These are phyloP conservation scores for Rhodocollybia butyracea DNA, from an alignment of 768 basidiomycete genomes.

Conservation along the genomic window DNA sequence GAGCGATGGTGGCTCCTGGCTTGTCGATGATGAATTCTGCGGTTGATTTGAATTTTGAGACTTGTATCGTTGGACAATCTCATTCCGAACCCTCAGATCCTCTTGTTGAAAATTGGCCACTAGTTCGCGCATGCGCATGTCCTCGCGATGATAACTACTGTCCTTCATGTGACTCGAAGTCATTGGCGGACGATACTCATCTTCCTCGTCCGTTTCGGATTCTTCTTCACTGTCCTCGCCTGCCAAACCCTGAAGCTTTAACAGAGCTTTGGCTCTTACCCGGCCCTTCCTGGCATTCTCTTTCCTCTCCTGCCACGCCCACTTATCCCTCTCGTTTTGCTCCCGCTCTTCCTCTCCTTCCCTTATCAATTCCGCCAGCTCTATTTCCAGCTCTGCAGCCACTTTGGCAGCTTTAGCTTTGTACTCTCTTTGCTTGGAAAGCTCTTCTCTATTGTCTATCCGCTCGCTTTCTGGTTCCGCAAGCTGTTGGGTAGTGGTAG, in stretches of 20 bases:
- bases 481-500: neutral
- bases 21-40: neutral
- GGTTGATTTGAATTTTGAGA: neutral
- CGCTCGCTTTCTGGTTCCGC: neutral
- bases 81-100: neutral
- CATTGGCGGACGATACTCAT: neutral
- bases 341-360: neutral
- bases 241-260: neutral
- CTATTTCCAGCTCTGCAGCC: neutral
- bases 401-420: neutral
- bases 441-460: neutral
- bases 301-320: neutral
- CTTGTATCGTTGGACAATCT: neutral
- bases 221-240: neutral
- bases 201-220: neutral
- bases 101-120: neutral
- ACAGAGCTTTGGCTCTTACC: neutral
- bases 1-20: neutral
- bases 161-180: neutral
- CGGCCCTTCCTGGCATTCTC: neutral
- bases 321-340: neutral
- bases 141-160: neutral
- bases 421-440: neutral
- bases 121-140: neutral
- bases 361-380: neutral